phyloP scores from a whole-genome alignment of 2,329 filamentous ascomycete species.

The Calonectria hawksworthii region DNA sequence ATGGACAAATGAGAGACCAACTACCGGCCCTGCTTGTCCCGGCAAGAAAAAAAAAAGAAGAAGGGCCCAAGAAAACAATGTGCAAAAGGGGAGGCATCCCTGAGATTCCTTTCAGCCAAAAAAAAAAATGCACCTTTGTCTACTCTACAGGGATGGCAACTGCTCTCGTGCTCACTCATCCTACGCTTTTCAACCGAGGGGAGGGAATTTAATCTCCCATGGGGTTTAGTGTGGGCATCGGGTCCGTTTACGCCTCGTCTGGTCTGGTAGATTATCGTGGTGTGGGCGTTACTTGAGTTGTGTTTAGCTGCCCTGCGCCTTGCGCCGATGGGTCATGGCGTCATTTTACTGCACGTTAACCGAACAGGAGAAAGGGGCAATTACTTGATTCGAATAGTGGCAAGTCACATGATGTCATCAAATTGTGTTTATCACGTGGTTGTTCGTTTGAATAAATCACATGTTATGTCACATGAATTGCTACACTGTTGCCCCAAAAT shows the following conservation, averaged over 20 bases:
- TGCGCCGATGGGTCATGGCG: conserved; percentile 14
- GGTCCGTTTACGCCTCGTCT: conserved; percentile 9
- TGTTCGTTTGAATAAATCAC: background rate
- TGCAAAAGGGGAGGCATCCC: background rate
- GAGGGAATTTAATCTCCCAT: background rate
- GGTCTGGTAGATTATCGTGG: background rate
- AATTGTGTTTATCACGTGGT: background rate
- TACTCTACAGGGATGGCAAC: conserved; percentile 14
- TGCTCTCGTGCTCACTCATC: conserved; percentile 26
- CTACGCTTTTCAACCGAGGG: background rate
- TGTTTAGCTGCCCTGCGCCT: background rate
- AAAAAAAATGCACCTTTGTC: background rate
- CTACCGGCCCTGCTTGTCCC: conserved; percentile 13
- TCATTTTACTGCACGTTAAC: conserved; percentile 3
- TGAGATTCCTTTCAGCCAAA: background rate
- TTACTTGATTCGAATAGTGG: background rate
- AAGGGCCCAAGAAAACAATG: background rate
- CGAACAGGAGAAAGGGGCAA: background rate
- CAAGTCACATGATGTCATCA: background rate
- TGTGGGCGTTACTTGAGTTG: conserved; percentile 5
- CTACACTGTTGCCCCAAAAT: background rate
- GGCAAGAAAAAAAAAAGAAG: background rate
- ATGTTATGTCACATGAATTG: background rate
- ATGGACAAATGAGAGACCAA: background rate
- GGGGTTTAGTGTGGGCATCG: conserved; percentile 16